Evolutionary conservation across 352 stramenopile species (phyloP).

Genomic region (Discostella stelligera): DNA sequence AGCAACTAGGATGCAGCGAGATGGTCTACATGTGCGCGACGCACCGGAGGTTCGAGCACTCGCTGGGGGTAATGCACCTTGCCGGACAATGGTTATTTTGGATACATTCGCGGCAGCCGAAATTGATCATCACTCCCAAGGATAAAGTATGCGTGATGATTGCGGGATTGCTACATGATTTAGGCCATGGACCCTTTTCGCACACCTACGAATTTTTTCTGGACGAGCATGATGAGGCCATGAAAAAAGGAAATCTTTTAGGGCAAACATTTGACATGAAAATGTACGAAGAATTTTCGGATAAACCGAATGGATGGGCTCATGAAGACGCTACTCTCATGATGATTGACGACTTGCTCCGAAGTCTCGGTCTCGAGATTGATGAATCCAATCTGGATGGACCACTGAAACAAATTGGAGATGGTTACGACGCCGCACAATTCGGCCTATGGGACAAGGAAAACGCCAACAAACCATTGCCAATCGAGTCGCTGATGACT

Average conservation of each 20-base stretch:
- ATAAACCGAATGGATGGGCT: conserved; percentile 48
- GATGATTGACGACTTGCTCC: conserved; percentile 80
- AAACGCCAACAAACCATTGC: conserved; percentile 5
- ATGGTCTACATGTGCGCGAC: conserved; percentile 89
- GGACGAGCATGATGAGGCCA: conserved; percentile 18
- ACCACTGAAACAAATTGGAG: conserved; percentile 67
- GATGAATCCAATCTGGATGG: conserved; percentile 57
- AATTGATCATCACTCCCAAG: conserved; percentile 87
- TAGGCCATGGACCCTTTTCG: conserved; percentile 93
- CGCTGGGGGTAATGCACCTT: conserved; percentile 92
- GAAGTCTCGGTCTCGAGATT: conserved; percentile 62
- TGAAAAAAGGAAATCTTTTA: conserved; percentile 2
- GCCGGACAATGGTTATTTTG: conserved; percentile 86
- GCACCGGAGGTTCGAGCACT: conserved; percentile 96
- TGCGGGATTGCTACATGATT: conserved; percentile 84
- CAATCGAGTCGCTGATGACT: conserved; percentile 56
- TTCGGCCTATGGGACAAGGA: conserved; percentile 43
- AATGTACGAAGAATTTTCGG: conserved; percentile 40
- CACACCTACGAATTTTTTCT: conserved; percentile 90
- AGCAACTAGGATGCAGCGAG: conserved; percentile 89
- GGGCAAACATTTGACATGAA: conserved; percentile 24
- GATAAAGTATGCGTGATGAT: conserved; percentile 87
- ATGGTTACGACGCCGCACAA: conserved; percentile 52
- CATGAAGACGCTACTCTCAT: conserved; percentile 80
- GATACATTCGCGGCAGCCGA: conserved; percentile 87